These are phyloP conservation scores for Penicillium italicum DNA, from an alignment of 2,329 filamentous ascomycete genomes.

Conservation along the genomic window DNA sequence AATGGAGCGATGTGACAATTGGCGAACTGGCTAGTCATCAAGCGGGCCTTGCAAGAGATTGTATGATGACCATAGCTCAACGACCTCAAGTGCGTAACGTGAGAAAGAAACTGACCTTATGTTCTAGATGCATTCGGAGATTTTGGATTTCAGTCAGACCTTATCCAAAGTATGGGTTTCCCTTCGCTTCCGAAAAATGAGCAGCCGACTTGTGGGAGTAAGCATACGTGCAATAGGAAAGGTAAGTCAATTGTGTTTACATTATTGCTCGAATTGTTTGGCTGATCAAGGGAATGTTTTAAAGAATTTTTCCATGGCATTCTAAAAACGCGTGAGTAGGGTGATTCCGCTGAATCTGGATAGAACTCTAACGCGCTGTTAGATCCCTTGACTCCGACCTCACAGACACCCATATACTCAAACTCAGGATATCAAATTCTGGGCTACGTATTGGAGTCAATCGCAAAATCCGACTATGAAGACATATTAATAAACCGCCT, in stretches of 20 bases:
- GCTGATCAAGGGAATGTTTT: neutral
- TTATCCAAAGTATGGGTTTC: slow-evolving; percentile 11
- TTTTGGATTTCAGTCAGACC: slow-evolving; percentile 5
- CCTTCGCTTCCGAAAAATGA: slow-evolving; percentile 7
- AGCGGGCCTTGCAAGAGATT: slow-evolving; percentile 37
- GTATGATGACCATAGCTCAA: slow-evolving; percentile 22
- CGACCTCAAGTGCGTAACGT: neutral
- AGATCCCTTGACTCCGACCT: slow-evolving; percentile 32
- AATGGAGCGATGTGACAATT: slow-evolving; percentile 32
- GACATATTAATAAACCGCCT: slow-evolving; percentile 37
- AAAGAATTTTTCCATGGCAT: slow-evolving; percentile 38
- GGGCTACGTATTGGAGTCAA: slow-evolving; percentile 40
- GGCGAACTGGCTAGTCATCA: slow-evolving; percentile 39
- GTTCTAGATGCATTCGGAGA: slow-evolving; percentile 13
- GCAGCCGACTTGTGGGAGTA: slow-evolving; percentile 12
- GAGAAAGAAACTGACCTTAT: neutral
- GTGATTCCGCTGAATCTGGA: no score
- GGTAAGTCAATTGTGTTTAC: slow-evolving; percentile 3
- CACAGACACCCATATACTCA: slow-evolving; percentile 34
- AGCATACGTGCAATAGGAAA: slow-evolving; percentile 6
- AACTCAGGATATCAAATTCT: slow-evolving; percentile 38
- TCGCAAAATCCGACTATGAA: slow-evolving; percentile 38
- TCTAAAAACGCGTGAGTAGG: slow-evolving; percentile 20
- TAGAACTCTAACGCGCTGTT: neutral
- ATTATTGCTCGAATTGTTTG: neutral